Percentiles rank a stretch among this genome's conserved stretches.
Conservation (phyloP, 768 basidiomycete genomes). For the Tremella yokohamensis region DNA sequence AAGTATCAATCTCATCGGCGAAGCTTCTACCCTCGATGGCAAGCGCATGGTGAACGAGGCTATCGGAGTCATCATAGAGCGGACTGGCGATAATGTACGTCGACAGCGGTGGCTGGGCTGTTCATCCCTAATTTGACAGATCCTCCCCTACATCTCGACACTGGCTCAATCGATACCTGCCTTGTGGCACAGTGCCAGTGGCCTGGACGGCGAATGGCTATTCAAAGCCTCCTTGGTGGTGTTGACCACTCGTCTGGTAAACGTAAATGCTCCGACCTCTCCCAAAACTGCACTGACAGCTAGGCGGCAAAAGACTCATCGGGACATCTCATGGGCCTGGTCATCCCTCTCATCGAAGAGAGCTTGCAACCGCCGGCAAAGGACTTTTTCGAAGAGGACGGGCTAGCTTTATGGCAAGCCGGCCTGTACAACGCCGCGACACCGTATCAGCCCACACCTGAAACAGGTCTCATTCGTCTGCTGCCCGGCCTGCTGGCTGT, state of each 20-base stretch:
- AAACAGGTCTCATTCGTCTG: constrained; percentile 38
- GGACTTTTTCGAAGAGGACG: constrained; percentile 50
- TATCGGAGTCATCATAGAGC: constrained; percentile 47
- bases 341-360: constrained; percentile 50
- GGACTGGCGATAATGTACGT: constrained; percentile 37
- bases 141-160: constrained; percentile 38
- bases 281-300: constrained; percentile 10
- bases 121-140: constrained; percentile 18
- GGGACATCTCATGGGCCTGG: constrained; percentile 42
- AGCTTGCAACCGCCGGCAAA: constrained; percentile 46
- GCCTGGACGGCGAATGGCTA: constrained; percentile 50
- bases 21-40: constrained; percentile 42
- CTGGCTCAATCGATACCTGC: constrained; percentile 44
- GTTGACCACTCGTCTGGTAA: constrained; percentile 44
- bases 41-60: constrained; percentile 45
- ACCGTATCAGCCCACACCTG: constrained; percentile 33
- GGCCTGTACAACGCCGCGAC: constrained; percentile 41
- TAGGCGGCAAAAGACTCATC: constrained; percentile 41
- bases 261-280: constrained; percentile 13
- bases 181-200: constrained; percentile 43
- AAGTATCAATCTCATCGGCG: constrained; percentile 42
- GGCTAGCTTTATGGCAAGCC: constrained; percentile 46
- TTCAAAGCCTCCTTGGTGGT: constrained; percentile 50
- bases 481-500: constrained; percentile 40
- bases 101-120: background rate